phyloP scores from a whole-genome alignment of 768 basidiomycete genomes.

The Coprinellus micaceus region DNA sequence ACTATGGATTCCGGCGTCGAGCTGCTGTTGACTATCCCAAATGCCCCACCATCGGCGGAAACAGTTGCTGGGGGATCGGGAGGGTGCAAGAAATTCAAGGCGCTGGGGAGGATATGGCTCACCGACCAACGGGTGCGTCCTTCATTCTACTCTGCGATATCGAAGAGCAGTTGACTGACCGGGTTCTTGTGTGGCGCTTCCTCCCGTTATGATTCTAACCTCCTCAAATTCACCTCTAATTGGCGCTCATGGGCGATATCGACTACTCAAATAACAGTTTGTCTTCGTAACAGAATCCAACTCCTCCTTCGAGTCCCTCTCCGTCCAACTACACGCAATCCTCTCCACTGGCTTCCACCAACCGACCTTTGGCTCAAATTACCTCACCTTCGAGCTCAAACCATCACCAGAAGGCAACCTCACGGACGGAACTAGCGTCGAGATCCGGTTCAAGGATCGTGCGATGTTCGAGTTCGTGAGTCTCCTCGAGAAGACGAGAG shows the following conservation, averaged over 20 bases:
- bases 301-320: conserved; percentile 42
- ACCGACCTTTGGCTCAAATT: conserved; percentile 69
- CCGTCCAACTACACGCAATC: conserved; percentile 61
- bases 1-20: conserved; percentile 57
- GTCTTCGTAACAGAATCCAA: conserved; percentile 49
- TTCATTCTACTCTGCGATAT: neutral
- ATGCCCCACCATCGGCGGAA: conserved; percentile 38
- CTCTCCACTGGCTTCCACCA: conserved; percentile 72
- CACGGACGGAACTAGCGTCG: conserved; percentile 56
- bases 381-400: conserved; percentile 59
- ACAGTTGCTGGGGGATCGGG: conserved; percentile 51
- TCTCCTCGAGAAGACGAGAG: conserved; percentile 72
- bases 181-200: neutral
- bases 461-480: conserved; percentile 73
- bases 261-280: conserved; percentile 39
- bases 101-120: conserved; percentile 54
- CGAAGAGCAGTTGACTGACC: neutral
- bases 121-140: conserved; percentile 69
- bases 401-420: conserved; percentile 69
- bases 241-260: neutral
- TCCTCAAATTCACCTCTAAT: too few relatives aligned
- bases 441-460: conserved; percentile 64
- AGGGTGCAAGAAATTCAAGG: conserved; percentile 55
- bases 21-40: conserved; percentile 54
- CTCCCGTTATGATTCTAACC: neutral